Conservation (phyloP, 768 basidiomycete genomes). For the Suillus occidentalis region DNA sequence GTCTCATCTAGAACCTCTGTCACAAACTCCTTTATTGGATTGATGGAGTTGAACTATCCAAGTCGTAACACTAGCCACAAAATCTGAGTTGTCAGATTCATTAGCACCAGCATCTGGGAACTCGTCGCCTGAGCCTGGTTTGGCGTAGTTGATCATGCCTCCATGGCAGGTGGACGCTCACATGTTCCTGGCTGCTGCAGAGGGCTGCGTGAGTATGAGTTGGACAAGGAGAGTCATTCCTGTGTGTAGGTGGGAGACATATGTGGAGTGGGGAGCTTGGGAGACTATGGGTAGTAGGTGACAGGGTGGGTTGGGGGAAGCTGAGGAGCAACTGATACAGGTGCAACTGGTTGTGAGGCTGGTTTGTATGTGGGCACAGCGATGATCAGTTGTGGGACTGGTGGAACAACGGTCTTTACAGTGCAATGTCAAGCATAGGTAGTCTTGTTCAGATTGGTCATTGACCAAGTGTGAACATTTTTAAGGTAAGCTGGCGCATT, state of each 20-base stretch:
- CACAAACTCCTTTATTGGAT: too few species aligned
- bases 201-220: conserved; percentile 58
- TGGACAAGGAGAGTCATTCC: conserved; percentile 90
- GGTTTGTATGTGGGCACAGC: conserved; percentile 39
- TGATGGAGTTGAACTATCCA: too few species aligned
- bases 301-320: conserved; percentile 47
- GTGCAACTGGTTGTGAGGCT: conserved; percentile 25
- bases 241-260: conserved; percentile 84
- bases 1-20: too few species aligned
- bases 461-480: conserved; percentile 72
- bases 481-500: conserved; percentile 56
- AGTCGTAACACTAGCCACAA: too few species aligned
- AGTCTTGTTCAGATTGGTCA: conserved; percentile 49
- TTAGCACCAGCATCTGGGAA: conserved; percentile 77
- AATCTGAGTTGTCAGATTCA: conserved; percentile 85
- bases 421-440: conserved; percentile 41
- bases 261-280: conserved; percentile 81
- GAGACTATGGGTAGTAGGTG: conserved; percentile 57
- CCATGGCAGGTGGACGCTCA: conserved; percentile 59
- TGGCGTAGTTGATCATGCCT: conserved; percentile 82
- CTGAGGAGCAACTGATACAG: conserved; percentile 26
- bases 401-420: conserved; percentile 40
- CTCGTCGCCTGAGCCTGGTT: conserved; percentile 82
- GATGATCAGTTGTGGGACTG: conserved; percentile 34
- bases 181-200: conserved; percentile 33